Conservation (phyloP, 2,329 filamentous ascomycete species). For the Paecilomyces sp. region DNA sequence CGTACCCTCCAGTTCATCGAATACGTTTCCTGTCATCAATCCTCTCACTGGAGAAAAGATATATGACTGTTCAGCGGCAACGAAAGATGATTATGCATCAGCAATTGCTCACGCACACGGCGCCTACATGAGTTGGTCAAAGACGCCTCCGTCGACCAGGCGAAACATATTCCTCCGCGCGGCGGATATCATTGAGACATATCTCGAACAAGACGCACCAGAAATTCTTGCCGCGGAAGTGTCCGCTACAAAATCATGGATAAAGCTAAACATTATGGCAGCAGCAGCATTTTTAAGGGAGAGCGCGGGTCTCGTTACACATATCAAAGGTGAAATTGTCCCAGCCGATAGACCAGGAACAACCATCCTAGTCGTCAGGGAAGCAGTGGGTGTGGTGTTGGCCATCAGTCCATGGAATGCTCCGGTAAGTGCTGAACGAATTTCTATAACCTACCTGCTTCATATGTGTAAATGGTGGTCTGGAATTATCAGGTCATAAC, state of each 20-base stretch:
- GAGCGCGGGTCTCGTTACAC: conserved; percentile 6
- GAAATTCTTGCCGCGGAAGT: conserved; percentile 7
- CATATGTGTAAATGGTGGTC: too few species aligned
- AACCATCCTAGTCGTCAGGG: conserved; percentile 5
- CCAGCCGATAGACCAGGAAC: conserved; percentile 4
- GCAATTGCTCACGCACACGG: neutral
- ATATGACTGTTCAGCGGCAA: neutral
- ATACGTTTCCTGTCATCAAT: neutral
- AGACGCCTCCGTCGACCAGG: neutral
- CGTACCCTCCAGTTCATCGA: neutral
- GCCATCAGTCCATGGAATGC: conserved; percentile 9
- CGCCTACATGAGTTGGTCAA: neutral
- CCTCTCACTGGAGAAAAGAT: neutral
- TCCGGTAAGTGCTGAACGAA: neutral
- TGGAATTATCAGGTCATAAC: too few species aligned
- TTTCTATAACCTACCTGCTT: neutral
- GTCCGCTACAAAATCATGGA: conserved; percentile 4
- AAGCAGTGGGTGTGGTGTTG: conserved; percentile 7
- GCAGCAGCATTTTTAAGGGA: conserved; percentile 5
- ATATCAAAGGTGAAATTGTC: conserved; percentile 9
- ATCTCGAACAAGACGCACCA: conserved; percentile 8
- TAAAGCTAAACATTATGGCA: conserved; percentile 6
- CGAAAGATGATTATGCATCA: neutral
- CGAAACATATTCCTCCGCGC: conserved; percentile 1
- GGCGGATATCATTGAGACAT: neutral